A percentile compares a stretch with the other conserved stretches of the same genome.
These are phyloP conservation scores for Taphrina wiesneri DNA, from an alignment of 1,139 yeast species.

Conservation along the genomic window DNA sequence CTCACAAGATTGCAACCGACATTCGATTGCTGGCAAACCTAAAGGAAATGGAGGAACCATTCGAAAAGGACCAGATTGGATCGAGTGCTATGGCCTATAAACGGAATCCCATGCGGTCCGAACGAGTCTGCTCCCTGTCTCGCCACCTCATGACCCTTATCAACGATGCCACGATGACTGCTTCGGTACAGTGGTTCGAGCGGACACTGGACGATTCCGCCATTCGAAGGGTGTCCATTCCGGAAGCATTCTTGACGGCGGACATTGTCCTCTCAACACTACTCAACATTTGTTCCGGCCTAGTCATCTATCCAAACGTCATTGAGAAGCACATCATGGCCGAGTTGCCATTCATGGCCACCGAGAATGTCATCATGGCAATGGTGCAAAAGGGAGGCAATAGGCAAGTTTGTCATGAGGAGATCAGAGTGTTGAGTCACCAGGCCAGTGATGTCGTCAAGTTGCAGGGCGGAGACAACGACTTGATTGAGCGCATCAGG, in stretches of 20 bases:
- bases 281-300: constrained; percentile 87
- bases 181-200: constrained; percentile 99
- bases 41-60: constrained; percentile 97
- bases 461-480: constrained; percentile 98
- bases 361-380: constrained; percentile 98
- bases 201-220: constrained; percentile 98
- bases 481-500: constrained; percentile 84
- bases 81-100: constrained; percentile 99
- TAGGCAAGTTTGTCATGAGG: constrained; percentile 98
- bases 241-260: constrained; percentile 94
- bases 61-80: constrained; percentile 96
- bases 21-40: constrained; percentile 92
- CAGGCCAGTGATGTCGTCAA: constrained; percentile 97
- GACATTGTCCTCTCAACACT: constrained; percentile 88
- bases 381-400: constrained; percentile 94
- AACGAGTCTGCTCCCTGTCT: constrained; percentile 94
- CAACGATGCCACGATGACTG: constrained; percentile 92
- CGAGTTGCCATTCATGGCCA: constrained; percentile 99
- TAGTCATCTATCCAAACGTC: constrained; percentile 97
- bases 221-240: constrained; percentile 93
- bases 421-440: constrained; percentile 93
- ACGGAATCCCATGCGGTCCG: constrained; percentile 99
- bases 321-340: constrained; percentile 93
- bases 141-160: constrained; percentile 91
- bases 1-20: constrained; percentile 98